Base-by-base conservation (phyloP, 129 eudicot species). In the Sambucus nigra region DNA sequence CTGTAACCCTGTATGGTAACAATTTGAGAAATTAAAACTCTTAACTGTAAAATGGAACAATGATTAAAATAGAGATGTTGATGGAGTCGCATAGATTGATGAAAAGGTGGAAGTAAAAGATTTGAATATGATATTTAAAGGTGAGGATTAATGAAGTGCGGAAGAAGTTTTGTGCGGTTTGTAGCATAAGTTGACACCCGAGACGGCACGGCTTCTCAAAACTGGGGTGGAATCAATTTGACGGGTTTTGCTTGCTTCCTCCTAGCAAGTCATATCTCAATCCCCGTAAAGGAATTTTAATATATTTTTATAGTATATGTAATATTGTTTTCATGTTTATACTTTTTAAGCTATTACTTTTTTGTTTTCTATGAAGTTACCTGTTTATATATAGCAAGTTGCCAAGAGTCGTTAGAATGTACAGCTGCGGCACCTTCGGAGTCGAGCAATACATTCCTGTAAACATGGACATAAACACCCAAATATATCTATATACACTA, bases 151-250 rank as follows among this genome's bases (percentile, higher is more conserved):
- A 58, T 70, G 80, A 73, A 80, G 89, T 80, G 77, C 72, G 80
- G 78, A 54, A n/a, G 75, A 84, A 80, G 95, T 62, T 53, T 56
- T 71, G 81, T 47, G 60, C 63, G 75, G 57, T 63, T 67, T 76
- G 74, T 73, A 53, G 76, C 40, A 63, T 52, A 66, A 73, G 75
- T 55, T 65, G 78, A 71, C 78, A 68, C 77, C 94, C 89, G 71
- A 64, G 80, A 77, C 94, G 95, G 86, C 89, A 84, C 70, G 81
- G 64, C 71, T 51, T 57, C 61, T 49, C 41, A 35, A 61, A 48
- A 46, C 27, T 21, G 17, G 66, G 46, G 25, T 2, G 22, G 13
- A 5, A 10, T 38, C 6, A 3, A 4, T 38, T 59, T 25, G 64
- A 20, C 47, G 29, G 60, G 19, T 2, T 42, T 31, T 64, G 24